Conservation (phyloP, 306 rosid species). For the Hippophae rhamnoides region DNA sequence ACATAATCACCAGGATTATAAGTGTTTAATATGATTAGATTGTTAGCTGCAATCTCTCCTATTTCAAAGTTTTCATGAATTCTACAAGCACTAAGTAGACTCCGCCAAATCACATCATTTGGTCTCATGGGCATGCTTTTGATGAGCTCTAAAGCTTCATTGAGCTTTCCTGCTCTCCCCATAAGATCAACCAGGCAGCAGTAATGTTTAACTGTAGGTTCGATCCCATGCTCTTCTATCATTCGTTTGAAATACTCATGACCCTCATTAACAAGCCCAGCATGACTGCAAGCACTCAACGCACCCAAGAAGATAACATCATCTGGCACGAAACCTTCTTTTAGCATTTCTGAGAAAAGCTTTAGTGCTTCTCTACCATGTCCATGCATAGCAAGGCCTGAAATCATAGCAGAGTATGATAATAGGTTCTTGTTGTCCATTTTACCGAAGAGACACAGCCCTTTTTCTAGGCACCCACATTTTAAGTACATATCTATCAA, state of each 20-base stretch:
- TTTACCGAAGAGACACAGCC: conserved; percentile 33
- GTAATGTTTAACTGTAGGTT: conserved; percentile 60
- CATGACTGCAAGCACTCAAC: conserved; percentile 63
- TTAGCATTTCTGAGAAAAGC: conserved; percentile 52
- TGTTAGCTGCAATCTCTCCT: conserved; percentile 50
- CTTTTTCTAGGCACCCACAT: conserved; percentile 66
- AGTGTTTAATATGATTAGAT: conserved; percentile 35
- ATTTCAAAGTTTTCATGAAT: conserved; percentile 52
- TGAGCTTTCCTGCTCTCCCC: conserved; percentile 63
- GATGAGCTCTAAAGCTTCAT: conserved; percentile 55
- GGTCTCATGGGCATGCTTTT: conserved; percentile 46
- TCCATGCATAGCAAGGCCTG: conserved; percentile 80
- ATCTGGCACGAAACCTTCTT: conserved; percentile 59
- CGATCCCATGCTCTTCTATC: conserved; percentile 48
- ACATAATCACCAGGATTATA: conserved; percentile 57
- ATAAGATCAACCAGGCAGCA: conserved; percentile 81
- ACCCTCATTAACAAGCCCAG: conserved; percentile 71
- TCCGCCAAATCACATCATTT: conserved; percentile 67
- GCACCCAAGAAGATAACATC: conserved; percentile 53
- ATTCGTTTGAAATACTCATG: conserved; percentile 38
- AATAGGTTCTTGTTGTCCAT: conserved; percentile 54
- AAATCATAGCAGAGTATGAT: conserved; percentile 64
- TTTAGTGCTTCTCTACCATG: conserved; percentile 58
- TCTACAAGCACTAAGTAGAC: conserved; percentile 72
- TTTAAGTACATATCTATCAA: conserved; percentile 76